Conservation (phyloP, 75 land plant species). For the Pinus taeda region DNA sequence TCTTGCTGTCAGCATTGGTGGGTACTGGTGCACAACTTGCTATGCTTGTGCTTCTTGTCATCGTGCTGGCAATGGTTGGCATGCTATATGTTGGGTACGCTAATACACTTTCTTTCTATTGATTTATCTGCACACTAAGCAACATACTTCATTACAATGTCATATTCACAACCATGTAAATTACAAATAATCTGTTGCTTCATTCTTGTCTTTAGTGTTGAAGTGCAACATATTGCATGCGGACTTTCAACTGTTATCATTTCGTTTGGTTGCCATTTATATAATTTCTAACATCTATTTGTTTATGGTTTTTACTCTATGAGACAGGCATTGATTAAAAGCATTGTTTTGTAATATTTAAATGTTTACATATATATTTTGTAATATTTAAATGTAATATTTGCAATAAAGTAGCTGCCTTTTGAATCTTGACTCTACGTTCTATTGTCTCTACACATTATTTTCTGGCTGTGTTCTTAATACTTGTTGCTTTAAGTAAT, state of each 20-base stretch:
- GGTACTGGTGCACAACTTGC: slow-evolving; percentile 34
- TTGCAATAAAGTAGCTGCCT: too few species aligned
- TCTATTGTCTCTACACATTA: too few species aligned
- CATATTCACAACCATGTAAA: background rate
- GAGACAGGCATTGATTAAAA: background rate
- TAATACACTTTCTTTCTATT: background rate
- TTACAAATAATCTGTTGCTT: background rate
- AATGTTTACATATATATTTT: background rate
- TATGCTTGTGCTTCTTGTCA: slow-evolving; percentile 30
- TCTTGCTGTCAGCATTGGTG: slow-evolving; percentile 31
- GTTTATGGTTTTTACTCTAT: background rate
- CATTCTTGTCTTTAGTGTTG: background rate
- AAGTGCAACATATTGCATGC: background rate
- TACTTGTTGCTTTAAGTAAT: too few species aligned
- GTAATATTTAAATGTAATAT: too few species aligned
- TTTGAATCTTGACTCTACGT: too few species aligned
- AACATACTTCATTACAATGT: background rate
- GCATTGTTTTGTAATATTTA: background rate
- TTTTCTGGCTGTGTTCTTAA: too few species aligned
- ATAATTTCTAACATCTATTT: background rate
- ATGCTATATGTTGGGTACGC: slow-evolving; percentile 41
- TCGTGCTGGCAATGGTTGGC: slow-evolving; percentile 31
- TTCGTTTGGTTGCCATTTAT: background rate
- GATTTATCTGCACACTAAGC: background rate
- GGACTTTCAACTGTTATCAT: background rate